phyloP scores from a whole-genome alignment of 495 filamentous ascomycete species.

The Hyaloscypha finlandica region DNA sequence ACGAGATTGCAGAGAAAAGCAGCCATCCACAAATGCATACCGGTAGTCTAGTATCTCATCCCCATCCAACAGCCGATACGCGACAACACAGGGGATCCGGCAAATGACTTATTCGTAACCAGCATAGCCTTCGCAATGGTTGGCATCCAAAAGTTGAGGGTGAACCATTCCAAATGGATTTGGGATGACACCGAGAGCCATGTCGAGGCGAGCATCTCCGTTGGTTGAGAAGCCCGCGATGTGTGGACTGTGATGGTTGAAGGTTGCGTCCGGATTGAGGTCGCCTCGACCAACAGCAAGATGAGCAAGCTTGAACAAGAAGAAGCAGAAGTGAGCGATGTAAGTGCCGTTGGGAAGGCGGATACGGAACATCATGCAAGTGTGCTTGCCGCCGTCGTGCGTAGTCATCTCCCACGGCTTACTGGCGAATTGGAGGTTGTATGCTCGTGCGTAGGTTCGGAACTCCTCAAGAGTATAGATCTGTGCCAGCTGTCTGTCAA shows the following conservation, averaged over 20 bases:
- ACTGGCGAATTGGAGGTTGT: neutral
- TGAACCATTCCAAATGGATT: neutral
- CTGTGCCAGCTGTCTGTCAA: neutral
- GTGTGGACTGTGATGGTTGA: neutral
- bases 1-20: neutral
- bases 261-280: neutral
- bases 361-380: neutral
- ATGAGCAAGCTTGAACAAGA: neutral
- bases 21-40: neutral
- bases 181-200: neutral
- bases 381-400: neutral
- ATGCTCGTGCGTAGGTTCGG: slow-evolving; percentile 10
- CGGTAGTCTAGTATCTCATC: neutral
- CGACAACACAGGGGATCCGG: neutral
- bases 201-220: neutral
- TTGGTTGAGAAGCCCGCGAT: neutral
- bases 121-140: no score
- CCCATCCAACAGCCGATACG: neutral
- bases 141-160: no score
- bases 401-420: neutral
- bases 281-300: slow-evolving; percentile 7
- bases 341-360: neutral
- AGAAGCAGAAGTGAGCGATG: neutral
- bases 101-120: neutral
- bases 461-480: neutral